A percentile compares a stretch with the other conserved stretches of the same genome.
phyloP scores from a whole-genome alignment of 306 rosid genomes.

The Echinosophora koreensis region DNA sequence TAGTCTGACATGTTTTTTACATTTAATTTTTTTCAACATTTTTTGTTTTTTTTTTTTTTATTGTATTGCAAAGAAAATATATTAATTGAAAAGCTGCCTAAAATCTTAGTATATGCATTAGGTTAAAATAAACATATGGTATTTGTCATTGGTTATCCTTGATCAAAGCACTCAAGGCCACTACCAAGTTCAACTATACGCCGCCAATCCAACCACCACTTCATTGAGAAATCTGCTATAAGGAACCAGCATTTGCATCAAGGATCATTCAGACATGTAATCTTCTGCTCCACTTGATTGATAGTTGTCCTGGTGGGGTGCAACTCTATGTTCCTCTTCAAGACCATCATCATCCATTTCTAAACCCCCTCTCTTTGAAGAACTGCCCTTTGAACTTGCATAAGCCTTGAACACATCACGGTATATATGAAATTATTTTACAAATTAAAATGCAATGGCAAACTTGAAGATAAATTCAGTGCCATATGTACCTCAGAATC shows the following conservation, averaged over 20 bases:
- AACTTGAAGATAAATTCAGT: constrained; percentile 35
- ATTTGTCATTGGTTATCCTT: constrained; percentile 32
- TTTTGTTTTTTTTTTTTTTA: constrained; percentile 24
- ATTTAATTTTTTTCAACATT: constrained; percentile 39
- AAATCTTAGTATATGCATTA: constrained; percentile 45
- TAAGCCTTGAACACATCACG: constrained; percentile 67
- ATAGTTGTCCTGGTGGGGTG: constrained; percentile 65
- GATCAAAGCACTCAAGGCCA: constrained; percentile 36
- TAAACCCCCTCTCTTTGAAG: constrained; percentile 56
- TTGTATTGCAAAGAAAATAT: constrained; percentile 49
- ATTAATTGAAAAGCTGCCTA: constrained; percentile 48
- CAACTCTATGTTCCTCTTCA: constrained; percentile 65
- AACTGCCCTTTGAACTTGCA: constrained; percentile 58
- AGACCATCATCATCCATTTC: constrained; percentile 81
- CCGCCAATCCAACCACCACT: constrained; percentile 37
- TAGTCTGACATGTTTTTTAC: constrained; percentile 51
- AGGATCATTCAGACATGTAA: constrained; percentile 78
- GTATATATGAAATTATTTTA: neutral
- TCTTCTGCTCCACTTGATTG: constrained; percentile 91
- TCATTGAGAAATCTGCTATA: constrained; percentile 34
- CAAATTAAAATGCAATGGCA: constrained; percentile 7
- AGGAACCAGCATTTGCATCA: constrained; percentile 45
- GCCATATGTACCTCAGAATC: constrained; percentile 85
- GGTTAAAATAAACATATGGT: constrained; percentile 43
- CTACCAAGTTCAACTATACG: constrained; percentile 31